A percentile compares a stretch with the other conserved stretches of the same genome.
phyloP scores from a whole-genome alignment of 1,284 basidiomycete genomes.

The Melampsora americana region DNA sequence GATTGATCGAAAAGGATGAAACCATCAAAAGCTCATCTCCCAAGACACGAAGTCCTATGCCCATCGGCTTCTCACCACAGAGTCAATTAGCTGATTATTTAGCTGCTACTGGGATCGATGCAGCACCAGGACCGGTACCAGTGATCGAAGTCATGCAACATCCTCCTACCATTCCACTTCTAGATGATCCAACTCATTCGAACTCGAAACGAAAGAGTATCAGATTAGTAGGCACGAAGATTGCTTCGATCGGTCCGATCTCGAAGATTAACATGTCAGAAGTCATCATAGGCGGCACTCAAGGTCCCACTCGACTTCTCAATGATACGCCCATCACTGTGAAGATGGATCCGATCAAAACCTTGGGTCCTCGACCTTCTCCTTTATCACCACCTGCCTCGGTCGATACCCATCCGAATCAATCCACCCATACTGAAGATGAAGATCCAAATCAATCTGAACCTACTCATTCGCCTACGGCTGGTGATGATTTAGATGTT shows the following conservation, averaged over 20 bases:
- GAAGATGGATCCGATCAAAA: neutral
- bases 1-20: slow-evolving; percentile 9
- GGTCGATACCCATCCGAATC: slow-evolving; percentile 78
- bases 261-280: slow-evolving; percentile 36
- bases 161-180: slow-evolving; percentile 38
- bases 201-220: slow-evolving; percentile 16
- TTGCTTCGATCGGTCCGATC: slow-evolving; percentile 38
- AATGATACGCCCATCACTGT: neutral
- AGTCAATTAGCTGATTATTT: slow-evolving; percentile 31
- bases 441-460: slow-evolving; percentile 88
- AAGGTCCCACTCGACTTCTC: slow-evolving; percentile 6
- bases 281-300: slow-evolving; percentile 10
- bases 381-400: slow-evolving; percentile 26
- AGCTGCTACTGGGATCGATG: slow-evolving; percentile 3
- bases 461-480: neutral
- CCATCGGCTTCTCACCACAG: slow-evolving; percentile 12
- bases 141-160: slow-evolving; percentile 8
- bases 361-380: neutral
- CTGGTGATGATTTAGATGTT: slow-evolving; percentile 69
- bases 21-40: slow-evolving; percentile 21
- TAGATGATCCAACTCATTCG: slow-evolving; percentile 30
- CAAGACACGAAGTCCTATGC: slow-evolving; percentile 9
- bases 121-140: neutral
- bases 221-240: slow-evolving; percentile 39
- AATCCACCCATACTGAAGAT: no score